Conservation (phyloP, 148 eudicot species). For the Tetragonia tetragonoides region DNA sequence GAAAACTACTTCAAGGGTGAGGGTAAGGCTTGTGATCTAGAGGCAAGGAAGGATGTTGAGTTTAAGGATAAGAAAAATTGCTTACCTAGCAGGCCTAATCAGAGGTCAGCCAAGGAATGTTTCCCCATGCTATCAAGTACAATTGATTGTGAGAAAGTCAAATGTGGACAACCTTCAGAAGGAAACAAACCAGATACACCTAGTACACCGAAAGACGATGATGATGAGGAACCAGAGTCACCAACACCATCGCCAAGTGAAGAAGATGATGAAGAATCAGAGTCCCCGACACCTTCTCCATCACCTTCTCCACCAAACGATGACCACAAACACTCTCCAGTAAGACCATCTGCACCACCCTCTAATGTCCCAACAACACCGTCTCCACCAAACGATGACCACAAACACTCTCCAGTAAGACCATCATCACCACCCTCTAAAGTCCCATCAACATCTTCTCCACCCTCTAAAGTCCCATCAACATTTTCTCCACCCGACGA, state of each 20-base stretch:
- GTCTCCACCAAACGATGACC: conserved; percentile 19
- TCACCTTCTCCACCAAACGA: conserved; percentile 13
- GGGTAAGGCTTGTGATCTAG: conserved; percentile 30
- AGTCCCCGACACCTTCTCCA: conserved; percentile 19
- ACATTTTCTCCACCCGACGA: conserved; percentile 22
- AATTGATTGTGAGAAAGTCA: conserved; percentile 41
- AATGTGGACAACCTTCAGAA: conserved; percentile 28
- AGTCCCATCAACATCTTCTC: conserved; percentile 4
- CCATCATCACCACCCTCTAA: conserved; percentile 9
- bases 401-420: conserved; percentile 6
- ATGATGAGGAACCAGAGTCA: neutral
- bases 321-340: neutral
- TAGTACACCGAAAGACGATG: conserved; percentile 5
- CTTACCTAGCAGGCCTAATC: conserved; percentile 32
- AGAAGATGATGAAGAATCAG: conserved; percentile 3
- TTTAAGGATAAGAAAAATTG: conserved; percentile 47
- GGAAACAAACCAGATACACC: neutral
- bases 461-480: conserved; percentile 11
- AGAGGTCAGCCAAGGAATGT: conserved; percentile 39
- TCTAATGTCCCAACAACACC: neutral
- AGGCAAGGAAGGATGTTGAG: neutral
- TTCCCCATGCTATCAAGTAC: conserved; percentile 19
- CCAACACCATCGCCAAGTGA: neutral
- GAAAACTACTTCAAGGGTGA: conserved; percentile 40
- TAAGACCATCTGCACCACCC: conserved; percentile 1